A percentile compares a stretch with the other conserved stretches of the same genome.
These are phyloP conservation scores for Talaromyces funiculosus DNA, from an alignment of 2,329 filamentous ascomycete genomes.

Conservation along the genomic window DNA sequence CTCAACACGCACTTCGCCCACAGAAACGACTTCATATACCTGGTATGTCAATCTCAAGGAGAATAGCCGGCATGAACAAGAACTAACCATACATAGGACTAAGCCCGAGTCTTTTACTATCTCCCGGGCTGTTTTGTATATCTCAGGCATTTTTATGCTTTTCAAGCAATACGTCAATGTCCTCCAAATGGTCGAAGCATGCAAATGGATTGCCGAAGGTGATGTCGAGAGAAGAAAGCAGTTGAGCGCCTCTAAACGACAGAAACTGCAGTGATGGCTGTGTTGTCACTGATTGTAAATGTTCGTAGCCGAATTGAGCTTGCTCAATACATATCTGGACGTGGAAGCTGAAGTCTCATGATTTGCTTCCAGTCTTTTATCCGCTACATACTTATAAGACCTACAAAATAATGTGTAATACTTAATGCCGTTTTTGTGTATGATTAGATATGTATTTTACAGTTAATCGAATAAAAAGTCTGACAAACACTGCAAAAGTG, in stretches of 20 bases:
- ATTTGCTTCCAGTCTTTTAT: too few species aligned
- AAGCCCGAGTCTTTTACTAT: slow-evolving; percentile 33
- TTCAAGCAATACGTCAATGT: slow-evolving; percentile 92
- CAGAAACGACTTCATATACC: slow-evolving; percentile 39
- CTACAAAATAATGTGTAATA: too few species aligned
- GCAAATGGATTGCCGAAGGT: slow-evolving; percentile 86
- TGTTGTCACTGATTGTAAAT: too few species aligned
- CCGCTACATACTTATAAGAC: too few species aligned
- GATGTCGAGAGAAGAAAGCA: slow-evolving; percentile 50
- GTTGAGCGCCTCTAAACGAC: background rate
- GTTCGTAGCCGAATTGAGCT: too few species aligned
- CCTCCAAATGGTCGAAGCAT: slow-evolving; percentile 88
- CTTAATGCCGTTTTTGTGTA: too few species aligned
- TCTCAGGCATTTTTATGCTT: slow-evolving; percentile 59
- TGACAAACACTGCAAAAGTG: too few species aligned
- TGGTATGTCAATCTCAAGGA: background rate
- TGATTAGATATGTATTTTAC: too few species aligned
- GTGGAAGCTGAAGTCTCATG: too few species aligned
- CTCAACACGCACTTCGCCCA: slow-evolving; percentile 77
- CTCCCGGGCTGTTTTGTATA: slow-evolving; percentile 50
- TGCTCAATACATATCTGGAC: too few species aligned
- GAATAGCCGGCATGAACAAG: background rate
- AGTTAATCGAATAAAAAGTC: too few species aligned
- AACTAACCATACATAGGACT: background rate
- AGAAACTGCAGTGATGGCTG: background rate